A percentile compares a stretch with the other conserved stretches of the same genome.
phyloP scores from a whole-genome alignment of 495 filamentous ascomycete species.

The Penicillium maclennaniae region DNA sequence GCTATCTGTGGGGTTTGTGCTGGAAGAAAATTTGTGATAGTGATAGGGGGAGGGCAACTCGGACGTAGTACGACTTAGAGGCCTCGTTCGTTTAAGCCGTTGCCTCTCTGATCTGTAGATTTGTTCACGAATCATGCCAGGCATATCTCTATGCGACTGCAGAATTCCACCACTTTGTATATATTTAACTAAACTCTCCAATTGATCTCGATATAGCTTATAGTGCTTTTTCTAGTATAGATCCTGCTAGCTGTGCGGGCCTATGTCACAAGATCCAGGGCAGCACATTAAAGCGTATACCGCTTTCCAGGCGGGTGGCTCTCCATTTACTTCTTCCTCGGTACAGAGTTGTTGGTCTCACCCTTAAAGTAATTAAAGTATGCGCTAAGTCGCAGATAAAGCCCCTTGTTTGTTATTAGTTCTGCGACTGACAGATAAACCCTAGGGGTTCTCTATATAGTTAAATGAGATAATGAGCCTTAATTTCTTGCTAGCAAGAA shows the following conservation, averaged over 20 bases:
- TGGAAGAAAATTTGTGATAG: slow-evolving; percentile 13
- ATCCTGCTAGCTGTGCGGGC: slow-evolving; percentile 16
- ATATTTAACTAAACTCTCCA: slow-evolving; percentile 8
- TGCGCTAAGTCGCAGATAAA: slow-evolving; percentile 10
- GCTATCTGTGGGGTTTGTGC: slow-evolving; percentile 5
- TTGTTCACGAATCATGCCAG: slow-evolving; percentile 7
- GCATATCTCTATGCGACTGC: slow-evolving; percentile 7
- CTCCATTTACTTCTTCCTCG: slow-evolving; percentile 8
- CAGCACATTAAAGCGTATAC: slow-evolving; percentile 18
- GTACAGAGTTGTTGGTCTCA: slow-evolving; percentile 7
- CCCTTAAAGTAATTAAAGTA: slow-evolving; percentile 12
- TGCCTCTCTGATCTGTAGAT: slow-evolving; percentile 8
- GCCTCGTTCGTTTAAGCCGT: slow-evolving; percentile 1
- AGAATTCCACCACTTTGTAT: slow-evolving; percentile 6
- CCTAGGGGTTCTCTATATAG: slow-evolving; percentile 4
- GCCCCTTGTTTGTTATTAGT: slow-evolving; percentile 10
- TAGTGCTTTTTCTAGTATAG: slow-evolving; percentile 16
- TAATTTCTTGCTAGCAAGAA: slow-evolving; percentile 16
- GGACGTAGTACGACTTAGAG: slow-evolving; percentile 1
- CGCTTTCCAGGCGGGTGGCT: slow-evolving; percentile 8
- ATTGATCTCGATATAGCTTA: slow-evolving; percentile 7
- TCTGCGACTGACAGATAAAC: slow-evolving; percentile 1
- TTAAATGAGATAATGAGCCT: slow-evolving; percentile 13
- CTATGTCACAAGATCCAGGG: slow-evolving; percentile 10
- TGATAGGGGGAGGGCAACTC: slow-evolving; percentile 10